phyloP scores from a whole-genome alignment of 2,329 filamentous ascomycete genomes.

The Neopestalotiopsis rosae region DNA sequence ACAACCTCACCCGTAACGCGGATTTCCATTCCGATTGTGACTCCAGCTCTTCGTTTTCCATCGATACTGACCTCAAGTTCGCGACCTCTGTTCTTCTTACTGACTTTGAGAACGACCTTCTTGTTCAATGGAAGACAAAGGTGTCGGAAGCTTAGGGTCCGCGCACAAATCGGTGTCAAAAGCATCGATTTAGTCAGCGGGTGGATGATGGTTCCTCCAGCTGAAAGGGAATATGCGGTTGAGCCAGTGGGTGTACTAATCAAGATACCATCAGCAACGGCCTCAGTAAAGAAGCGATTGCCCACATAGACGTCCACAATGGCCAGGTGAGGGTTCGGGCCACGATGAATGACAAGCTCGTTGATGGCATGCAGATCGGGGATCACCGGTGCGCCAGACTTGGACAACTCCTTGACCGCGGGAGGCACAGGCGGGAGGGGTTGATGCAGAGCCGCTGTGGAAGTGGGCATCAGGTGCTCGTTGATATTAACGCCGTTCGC shows the following conservation, averaged over 20 bases:
- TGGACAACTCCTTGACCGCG: conserved; percentile 14
- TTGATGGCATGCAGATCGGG: conserved; percentile 78
- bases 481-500: conserved; percentile 67
- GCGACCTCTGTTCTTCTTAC: conserved; percentile 77
- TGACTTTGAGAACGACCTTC: conserved; percentile 80
- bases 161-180: conserved; percentile 91
- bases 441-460: conserved; percentile 47
- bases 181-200: conserved; percentile 87
- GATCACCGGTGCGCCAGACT: conserved; percentile 27
- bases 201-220: conserved; percentile 92
- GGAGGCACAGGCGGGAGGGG: conserved; percentile 35
- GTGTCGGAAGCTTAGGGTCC: conserved; percentile 89
- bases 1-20: conserved; percentile 88
- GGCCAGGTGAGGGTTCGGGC: conserved; percentile 86
- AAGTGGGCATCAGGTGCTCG: conserved; percentile 53
- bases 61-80: conserved; percentile 83
- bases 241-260: conserved; percentile 93
- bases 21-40: conserved; percentile 81
- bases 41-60: conserved; percentile 71
- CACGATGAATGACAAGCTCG: conserved; percentile 92
- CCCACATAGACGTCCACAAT: conserved; percentile 92
- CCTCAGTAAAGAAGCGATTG: conserved; percentile 88
- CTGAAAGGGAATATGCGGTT: conserved; percentile 93
- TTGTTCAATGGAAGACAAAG: conserved; percentile 88
- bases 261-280: conserved; percentile 93